A percentile compares a stretch with the other conserved stretches of the same genome.
Conservation (phyloP, 2,329 filamentous ascomycete genomes). For the Aspergillus candidus region DNA sequence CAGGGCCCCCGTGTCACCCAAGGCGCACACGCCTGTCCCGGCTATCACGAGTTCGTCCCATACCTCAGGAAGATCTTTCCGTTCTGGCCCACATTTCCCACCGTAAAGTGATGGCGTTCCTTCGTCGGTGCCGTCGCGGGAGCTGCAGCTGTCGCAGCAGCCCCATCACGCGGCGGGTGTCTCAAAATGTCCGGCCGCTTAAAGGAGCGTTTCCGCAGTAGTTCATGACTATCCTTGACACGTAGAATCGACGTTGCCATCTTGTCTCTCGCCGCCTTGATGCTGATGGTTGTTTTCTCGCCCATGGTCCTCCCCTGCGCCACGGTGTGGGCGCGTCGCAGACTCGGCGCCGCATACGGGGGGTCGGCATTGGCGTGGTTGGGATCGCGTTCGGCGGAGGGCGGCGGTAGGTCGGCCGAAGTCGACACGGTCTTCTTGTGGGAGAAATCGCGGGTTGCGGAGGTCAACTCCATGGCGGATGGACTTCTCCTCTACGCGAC, state of each 20-base stretch:
- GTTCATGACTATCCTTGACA: conserved; percentile 50
- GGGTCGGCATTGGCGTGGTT: conserved; percentile 12
- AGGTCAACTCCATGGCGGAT: conserved; percentile 9
- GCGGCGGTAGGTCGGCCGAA: conserved; percentile 5
- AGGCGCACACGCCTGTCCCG: too few relatives aligned
- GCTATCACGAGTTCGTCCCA: too few relatives aligned
- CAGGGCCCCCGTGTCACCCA: conserved; percentile 6
- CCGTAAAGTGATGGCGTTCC: conserved; percentile 67
- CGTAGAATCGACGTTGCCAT: conserved; percentile 32
- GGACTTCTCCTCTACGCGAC: too few relatives aligned
- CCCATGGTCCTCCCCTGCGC: conserved; percentile 27
- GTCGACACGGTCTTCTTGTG: conserved; percentile 10
- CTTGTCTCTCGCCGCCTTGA: conserved; percentile 29
- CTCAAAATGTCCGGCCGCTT: conserved; percentile 44
- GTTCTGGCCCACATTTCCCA: conserved; percentile 76
- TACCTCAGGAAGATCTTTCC: conserved; percentile 78
- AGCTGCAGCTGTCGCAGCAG: conserved; percentile 44
- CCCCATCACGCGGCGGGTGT: conserved; percentile 51
- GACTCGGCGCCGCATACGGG: conserved; percentile 18
- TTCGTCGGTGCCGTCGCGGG: conserved; percentile 49
- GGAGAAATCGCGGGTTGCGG: conserved; percentile 1
- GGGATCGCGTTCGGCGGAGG: conserved; percentile 9
- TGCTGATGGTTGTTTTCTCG: conserved; percentile 24
- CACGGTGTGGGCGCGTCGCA: conserved; percentile 37
- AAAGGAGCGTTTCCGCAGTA: conserved; percentile 34